phyloP scores from a whole-genome alignment of 768 basidiomycete genomes.

The Tricholoma saponaceum region DNA sequence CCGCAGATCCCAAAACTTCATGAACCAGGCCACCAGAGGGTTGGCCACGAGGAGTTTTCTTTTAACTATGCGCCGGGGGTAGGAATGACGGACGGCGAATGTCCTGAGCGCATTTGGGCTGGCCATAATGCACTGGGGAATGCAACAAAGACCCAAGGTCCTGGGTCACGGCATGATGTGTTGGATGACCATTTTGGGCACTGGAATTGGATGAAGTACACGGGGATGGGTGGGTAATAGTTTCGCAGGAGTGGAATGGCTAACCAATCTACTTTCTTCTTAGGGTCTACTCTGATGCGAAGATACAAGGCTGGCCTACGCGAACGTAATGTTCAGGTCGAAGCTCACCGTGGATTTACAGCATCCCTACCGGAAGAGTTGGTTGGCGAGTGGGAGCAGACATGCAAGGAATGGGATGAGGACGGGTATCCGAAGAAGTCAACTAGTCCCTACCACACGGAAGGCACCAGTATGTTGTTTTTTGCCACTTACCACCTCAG shows the following conservation, averaged over 20 bases:
- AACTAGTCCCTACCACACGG: background rate
- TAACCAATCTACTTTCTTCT: background rate
- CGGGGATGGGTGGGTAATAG: background rate
- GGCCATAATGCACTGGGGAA: too few species aligned
- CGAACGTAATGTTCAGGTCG: background rate
- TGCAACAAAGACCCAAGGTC: too few species aligned
- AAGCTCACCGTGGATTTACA: background rate
- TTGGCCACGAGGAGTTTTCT: background rate
- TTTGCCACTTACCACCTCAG: background rate
- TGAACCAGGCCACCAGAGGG: background rate
- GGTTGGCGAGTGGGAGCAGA: too few species aligned
- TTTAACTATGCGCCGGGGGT: background rate
- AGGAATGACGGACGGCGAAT: background rate
- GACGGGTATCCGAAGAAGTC: background rate
- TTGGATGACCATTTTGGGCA: background rate
- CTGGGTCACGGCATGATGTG: slow-evolving; percentile 9
- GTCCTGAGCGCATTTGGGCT: too few species aligned
- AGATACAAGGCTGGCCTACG: background rate
- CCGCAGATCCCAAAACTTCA: background rate
- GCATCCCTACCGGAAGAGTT: background rate
- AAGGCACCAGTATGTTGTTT: background rate
- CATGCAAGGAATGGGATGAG: background rate
- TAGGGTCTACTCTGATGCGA: background rate
- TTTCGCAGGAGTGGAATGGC: background rate
- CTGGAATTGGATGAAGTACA: background rate